Conservation (phyloP, 2,329 filamentous ascomycete genomes). For the Exophiala mesophila region DNA sequence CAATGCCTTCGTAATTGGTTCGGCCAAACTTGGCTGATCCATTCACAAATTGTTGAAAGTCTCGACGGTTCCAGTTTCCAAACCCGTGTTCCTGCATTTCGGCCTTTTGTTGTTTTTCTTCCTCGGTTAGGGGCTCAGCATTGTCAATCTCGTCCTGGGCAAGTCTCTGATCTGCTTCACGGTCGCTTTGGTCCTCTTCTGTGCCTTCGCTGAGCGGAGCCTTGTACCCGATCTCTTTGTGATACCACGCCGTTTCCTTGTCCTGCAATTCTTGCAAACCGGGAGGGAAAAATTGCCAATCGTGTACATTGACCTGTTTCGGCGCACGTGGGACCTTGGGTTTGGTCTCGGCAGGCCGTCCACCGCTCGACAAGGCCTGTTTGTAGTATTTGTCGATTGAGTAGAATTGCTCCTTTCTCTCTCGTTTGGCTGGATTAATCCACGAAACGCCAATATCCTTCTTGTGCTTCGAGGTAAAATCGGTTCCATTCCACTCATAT, state of each 20-base stretch:
- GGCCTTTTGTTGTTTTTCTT: constrained; percentile 83
- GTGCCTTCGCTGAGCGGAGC: constrained; percentile 82
- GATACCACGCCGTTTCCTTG: constrained; percentile 89
- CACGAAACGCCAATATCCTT: constrained; percentile 89
- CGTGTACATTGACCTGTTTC: constrained; percentile 85
- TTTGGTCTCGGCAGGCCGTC: constrained; percentile 71
- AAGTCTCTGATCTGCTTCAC: constrained; percentile 78
- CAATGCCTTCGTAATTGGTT: constrained; percentile 76
- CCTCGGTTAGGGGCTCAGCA: constrained; percentile 79
- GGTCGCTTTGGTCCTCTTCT: constrained; percentile 78
- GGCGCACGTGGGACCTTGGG: constrained; percentile 93
- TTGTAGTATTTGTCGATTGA: constrained; percentile 99
- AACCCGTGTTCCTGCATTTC: constrained; percentile 79
- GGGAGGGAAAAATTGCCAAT: constrained; percentile 94
- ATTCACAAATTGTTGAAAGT: constrained; percentile 98
- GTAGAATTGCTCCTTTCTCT: constrained; percentile 96
- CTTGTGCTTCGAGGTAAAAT: constrained; percentile 76
- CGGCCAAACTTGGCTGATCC: constrained; percentile 90
- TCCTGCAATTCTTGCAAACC: constrained; percentile 85
- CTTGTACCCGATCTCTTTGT: constrained; percentile 95
- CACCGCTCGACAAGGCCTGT: constrained; percentile 77
- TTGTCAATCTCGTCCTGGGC: constrained; percentile 93
- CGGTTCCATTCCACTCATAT: constrained; percentile 98
- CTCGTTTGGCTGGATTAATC: constrained; percentile 98
- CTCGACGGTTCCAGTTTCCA: constrained; percentile 89